phyloP scores from a whole-genome alignment of 805 yeast species.

The Martiniozyma abietophila region DNA sequence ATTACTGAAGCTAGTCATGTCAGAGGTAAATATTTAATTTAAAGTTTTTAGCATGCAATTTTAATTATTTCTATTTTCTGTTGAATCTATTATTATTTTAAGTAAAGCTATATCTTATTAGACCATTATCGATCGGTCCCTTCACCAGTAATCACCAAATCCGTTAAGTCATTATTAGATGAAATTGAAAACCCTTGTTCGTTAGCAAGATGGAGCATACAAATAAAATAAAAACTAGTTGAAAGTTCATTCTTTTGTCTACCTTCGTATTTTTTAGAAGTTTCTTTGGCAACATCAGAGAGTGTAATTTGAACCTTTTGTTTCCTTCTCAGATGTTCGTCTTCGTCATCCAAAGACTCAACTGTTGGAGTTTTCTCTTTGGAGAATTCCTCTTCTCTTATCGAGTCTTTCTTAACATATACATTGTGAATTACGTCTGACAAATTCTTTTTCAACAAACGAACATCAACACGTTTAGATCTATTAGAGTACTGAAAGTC shows the following conservation, averaged over 20 bases:
- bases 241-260: constrained; percentile 60
- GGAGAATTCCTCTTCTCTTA: no score
- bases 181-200: constrained; percentile 63
- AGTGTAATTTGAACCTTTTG: constrained; percentile 12
- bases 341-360: neutral
- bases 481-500: constrained; percentile 54
- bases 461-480: constrained; percentile 75
- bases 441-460: constrained; percentile 59
- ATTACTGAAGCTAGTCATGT: no score
- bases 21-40: no score
- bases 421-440: constrained; percentile 44
- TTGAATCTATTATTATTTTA: no score
- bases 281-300: constrained; percentile 19
- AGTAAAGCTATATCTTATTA: no score
- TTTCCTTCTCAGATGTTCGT: constrained; percentile 1
- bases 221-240: constrained; percentile 78
- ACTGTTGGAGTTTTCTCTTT: no score
- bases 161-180: constrained; percentile 29
- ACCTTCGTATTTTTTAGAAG: constrained; percentile 38
- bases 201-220: constrained; percentile 76
- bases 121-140: no score
- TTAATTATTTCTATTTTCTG: no score
- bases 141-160: constrained; percentile 16
- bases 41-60: no score
- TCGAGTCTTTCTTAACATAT: neutral